Percentiles rank a stretch among this genome's conserved stretches.
Evolutionary conservation across 2,329 filamentous ascomycete genomes (phyloP).

Genomic region (Trichoderma endophyticum): DNA sequence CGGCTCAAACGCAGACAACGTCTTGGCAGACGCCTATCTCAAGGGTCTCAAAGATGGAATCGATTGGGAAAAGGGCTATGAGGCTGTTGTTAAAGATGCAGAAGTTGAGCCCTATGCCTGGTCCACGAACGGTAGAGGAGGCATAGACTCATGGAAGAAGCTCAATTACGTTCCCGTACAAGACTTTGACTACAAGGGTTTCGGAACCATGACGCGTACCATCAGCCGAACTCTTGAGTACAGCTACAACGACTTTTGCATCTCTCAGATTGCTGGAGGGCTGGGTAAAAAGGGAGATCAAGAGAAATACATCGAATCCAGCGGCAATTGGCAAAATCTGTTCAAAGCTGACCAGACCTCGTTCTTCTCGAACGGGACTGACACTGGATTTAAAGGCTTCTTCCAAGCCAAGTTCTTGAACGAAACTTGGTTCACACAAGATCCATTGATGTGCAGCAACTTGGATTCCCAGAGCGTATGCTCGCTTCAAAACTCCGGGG

Average conservation of each 20-base stretch:
- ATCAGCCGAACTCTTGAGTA: conserved; percentile 75
- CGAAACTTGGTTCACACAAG: conserved; percentile 64
- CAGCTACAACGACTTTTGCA: conserved; percentile 72
- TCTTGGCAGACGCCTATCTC: conserved; percentile 64
- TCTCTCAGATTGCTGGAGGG: conserved; percentile 58
- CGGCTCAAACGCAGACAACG: conserved; percentile 69
- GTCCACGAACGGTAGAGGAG: conserved; percentile 67
- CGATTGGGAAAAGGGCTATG: conserved; percentile 65
- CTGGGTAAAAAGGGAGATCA: conserved; percentile 54
- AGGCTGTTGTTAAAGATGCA: conserved; percentile 69
- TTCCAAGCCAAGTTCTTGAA: conserved; percentile 68
- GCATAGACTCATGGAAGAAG: conserved; percentile 67
- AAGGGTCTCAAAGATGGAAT: conserved; percentile 62
- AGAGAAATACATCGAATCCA: conserved; percentile 57
- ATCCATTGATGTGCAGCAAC: conserved; percentile 62
- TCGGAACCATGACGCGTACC: conserved; percentile 67
- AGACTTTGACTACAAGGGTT: conserved; percentile 63
- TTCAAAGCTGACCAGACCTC: conserved; percentile 60
- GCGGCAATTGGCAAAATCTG: conserved; percentile 66
- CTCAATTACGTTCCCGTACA: conserved; percentile 69
- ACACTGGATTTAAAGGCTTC: conserved; percentile 68
- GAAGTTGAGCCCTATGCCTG: conserved; percentile 69
- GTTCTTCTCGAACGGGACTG: conserved; percentile 45
- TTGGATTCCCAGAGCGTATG: conserved; percentile 55
- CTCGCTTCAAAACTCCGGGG: conserved; percentile 56